Conservation (phyloP, 805 yeast species). For the Candida ovalis region DNA sequence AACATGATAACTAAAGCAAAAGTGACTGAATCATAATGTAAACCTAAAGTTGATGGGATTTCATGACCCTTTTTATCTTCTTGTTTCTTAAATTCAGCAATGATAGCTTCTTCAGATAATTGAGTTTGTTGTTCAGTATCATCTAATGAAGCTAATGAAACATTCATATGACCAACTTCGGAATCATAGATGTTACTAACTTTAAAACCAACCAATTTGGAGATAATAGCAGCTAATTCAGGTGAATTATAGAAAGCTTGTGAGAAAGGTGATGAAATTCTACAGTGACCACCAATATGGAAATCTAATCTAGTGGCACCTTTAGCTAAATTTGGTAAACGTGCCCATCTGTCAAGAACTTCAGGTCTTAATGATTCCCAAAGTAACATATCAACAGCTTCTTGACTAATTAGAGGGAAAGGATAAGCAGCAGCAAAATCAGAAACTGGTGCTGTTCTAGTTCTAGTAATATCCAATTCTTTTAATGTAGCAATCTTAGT, state of each 20-base stretch:
- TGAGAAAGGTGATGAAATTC: constrained; percentile 39
- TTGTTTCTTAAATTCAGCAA: constrained; percentile 6
- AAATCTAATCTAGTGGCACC: constrained; percentile 38
- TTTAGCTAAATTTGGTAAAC: constrained; percentile 32
- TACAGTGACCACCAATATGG: constrained; percentile 45
- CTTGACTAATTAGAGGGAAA: constrained; percentile 55
- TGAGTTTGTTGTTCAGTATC: constrained; percentile 11
- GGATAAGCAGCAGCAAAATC: constrained; percentile 48
- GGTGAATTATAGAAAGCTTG: constrained; percentile 51
- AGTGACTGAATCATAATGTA: constrained; percentile 46
- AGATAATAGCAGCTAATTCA: constrained; percentile 42
- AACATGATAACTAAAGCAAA: constrained; percentile 48
- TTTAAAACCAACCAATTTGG: constrained; percentile 47
- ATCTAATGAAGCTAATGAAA: constrained; percentile 34
- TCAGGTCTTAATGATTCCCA: constrained; percentile 46
- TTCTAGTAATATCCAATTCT: constrained; percentile 33
- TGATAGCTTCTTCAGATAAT: constrained; percentile 1
- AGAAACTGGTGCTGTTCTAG: constrained; percentile 27
- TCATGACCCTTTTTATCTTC: constrained; percentile 30
- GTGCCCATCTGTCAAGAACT: constrained; percentile 38
- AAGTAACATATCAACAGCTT: constrained; percentile 52
- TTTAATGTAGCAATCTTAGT: constrained; percentile 35
- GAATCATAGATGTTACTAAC: constrained; percentile 44
- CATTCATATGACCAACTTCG: constrained; percentile 50
- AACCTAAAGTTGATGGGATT: constrained; percentile 42